Percentiles rank a stretch among this genome's conserved stretches.
phyloP scores from a whole-genome alignment of 495 filamentous ascomycete species.

The Neurospora africana region DNA sequence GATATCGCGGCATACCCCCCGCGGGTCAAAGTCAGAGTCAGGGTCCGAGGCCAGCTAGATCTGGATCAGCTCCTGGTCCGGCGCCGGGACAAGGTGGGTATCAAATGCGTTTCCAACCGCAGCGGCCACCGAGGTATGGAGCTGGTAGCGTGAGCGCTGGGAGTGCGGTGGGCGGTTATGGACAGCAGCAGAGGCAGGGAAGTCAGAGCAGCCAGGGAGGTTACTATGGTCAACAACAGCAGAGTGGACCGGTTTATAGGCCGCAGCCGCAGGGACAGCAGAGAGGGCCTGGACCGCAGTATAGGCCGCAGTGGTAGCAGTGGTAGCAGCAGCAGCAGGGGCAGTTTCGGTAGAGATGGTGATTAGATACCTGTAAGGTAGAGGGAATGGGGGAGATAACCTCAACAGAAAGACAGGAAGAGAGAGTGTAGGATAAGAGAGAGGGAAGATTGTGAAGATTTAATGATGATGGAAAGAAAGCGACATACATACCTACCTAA shows the following conservation, averaged over 20 bases:
- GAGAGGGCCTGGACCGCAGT: neutral
- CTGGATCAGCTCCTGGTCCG: fast-evolving
- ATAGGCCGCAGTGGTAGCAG: neutral
- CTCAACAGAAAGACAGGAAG: no score
- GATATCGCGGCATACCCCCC: neutral
- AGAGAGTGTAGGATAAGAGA: no score
- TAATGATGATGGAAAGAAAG: no score
- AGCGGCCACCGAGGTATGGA: neutral
- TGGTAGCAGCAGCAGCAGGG: neutral
- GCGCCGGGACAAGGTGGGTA: neutral
- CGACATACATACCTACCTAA: no score
- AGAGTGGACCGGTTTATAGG: neutral
- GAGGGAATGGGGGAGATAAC: no score
- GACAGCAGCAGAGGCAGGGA: neutral
- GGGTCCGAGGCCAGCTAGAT: neutral
- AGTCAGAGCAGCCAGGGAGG: neutral
- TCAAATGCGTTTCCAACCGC: neutral
- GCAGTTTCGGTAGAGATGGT: neutral
- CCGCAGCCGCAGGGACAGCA: neutral
- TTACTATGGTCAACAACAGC: neutral
- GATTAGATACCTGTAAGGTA: no score
- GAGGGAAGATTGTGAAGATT: no score
- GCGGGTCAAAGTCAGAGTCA: neutral
- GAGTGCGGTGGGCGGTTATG: neutral
- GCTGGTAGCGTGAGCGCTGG: neutral